Percentiles rank a stretch among this genome's conserved stretches.
phyloP scores from a whole-genome alignment of 2,329 filamentous ascomycete genomes.

The Venturia carpophila region DNA sequence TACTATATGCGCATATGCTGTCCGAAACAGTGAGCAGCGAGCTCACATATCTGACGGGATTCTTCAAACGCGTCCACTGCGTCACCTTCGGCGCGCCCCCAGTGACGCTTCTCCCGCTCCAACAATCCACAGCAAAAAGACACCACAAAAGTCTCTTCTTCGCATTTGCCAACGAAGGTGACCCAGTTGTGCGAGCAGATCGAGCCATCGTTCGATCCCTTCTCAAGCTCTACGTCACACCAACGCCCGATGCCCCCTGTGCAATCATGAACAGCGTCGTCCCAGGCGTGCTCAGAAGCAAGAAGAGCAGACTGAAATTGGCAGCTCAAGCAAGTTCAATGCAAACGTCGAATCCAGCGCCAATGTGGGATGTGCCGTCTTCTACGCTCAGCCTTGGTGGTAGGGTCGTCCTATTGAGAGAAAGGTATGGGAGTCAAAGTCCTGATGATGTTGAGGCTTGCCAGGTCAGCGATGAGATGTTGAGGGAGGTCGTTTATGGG shows the following conservation, averaged over 20 bases:
- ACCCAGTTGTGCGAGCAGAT: conserved; percentile 71
- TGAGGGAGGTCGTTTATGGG: conserved; percentile 68
- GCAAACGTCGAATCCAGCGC: conserved; percentile 23
- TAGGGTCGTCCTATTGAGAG: conserved; percentile 56
- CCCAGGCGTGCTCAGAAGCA: neutral
- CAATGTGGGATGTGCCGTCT: conserved; percentile 58
- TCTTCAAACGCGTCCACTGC: conserved; percentile 74
- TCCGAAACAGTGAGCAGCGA: conserved; percentile 55
- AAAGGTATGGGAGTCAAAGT: conserved; percentile 37
- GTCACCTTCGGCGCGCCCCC: conserved; percentile 80
- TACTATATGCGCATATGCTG: conserved; percentile 79
- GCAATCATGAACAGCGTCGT: conserved; percentile 13
- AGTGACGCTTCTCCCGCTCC: conserved; percentile 61
- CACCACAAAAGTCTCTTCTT: conserved; percentile 64
- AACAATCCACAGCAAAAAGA: conserved; percentile 42
- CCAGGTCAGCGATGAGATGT: conserved; percentile 57
- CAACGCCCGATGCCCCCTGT: conserved; percentile 38
- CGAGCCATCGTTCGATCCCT: conserved; percentile 66
- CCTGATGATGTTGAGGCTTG: conserved; percentile 59
- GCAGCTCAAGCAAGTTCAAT: conserved; percentile 8
- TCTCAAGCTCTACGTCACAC: conserved; percentile 59
- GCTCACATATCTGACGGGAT: conserved; percentile 58
- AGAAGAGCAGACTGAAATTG: conserved; percentile 5
- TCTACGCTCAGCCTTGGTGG: conserved; percentile 64
- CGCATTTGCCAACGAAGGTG: conserved; percentile 77